Evolutionary conservation across 2,329 filamentous ascomycete genomes (phyloP), one percentile per base, ranked within the genome.

Genomic region (Cladosporium austrohemisphaericum): DNA sequence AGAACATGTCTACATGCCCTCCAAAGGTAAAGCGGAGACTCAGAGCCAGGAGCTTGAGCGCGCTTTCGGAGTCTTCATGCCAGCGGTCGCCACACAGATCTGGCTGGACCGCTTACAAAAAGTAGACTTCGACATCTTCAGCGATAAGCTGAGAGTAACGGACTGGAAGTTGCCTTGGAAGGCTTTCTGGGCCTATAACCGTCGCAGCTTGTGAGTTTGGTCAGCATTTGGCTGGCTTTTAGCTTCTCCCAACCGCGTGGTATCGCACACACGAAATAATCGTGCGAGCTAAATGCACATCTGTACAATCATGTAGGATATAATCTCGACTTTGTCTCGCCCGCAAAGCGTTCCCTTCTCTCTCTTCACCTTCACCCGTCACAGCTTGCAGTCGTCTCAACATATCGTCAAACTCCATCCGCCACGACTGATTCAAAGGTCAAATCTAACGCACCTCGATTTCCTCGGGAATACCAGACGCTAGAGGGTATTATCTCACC

Each of bases 111-210:
- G 80, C 40, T 68, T 98, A 29, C 84, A 98, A 67, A 81, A 81
- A 57, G 78, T 79, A 4, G 85, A 97, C 65, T 98, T 98, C 65
- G 86, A 98, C 66, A 59, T 97, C 71, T 83, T 86, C 70, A 61
- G 83, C 73, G 65, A 81, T 53, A 75, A 79, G 50, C 62, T 88
- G 38, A 72, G 83, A 66, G 68, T 80, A 65, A 76, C 77, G 35
- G 82, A 86, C 55, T 97, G 93, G 93, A 91, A 81, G 63, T 68
- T 97, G 53, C 90, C 93, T 0, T 95, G 88, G 83, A 86, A 80
- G 53, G 77, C 81, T 22, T 86, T 83, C 58, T 78, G 77, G 75
- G 79, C 78, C 3, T 83, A 76, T 59, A 76, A 69, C 49, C 71
- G 76, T 40, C 73, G 75, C 58, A 74, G 67, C 50, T 64, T 85